Evolutionary conservation across 2,329 filamentous ascomycete species (phyloP).

Genomic region (Diaporthe aspalathi): DNA sequence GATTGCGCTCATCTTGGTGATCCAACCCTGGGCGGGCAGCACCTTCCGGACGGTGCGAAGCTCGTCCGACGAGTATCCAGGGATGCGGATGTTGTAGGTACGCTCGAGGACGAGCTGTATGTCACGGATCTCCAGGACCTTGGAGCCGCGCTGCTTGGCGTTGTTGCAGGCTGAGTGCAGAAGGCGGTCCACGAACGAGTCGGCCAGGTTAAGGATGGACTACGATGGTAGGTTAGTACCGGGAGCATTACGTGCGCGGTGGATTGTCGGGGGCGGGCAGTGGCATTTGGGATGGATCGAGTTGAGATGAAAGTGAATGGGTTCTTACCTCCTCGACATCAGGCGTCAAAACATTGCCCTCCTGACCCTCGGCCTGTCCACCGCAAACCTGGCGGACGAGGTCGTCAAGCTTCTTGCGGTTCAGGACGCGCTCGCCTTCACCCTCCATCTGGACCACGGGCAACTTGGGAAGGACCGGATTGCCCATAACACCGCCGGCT

Average conservation of each 20-base stretch:
- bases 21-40: slow-evolving; percentile 88
- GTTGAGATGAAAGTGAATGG: background rate
- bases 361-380: slow-evolving; percentile 76
- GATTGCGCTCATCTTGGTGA: slow-evolving; percentile 96
- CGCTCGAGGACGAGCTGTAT: slow-evolving; percentile 86
- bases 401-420: slow-evolving; percentile 97
- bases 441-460: slow-evolving; percentile 89
- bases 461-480: slow-evolving; percentile 85
- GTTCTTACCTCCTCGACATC: slow-evolving; percentile 91
- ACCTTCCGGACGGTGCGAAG: slow-evolving; percentile 94
- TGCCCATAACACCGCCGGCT: slow-evolving; percentile 84
- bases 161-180: slow-evolving; percentile 88
- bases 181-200: slow-evolving; percentile 94
- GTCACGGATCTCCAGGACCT: slow-evolving; percentile 89
- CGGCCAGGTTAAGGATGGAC: slow-evolving; percentile 89
- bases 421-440: slow-evolving; percentile 92
- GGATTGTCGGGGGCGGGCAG: slow-evolving; percentile 10
- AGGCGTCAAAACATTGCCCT: slow-evolving; percentile 82
- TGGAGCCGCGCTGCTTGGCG: slow-evolving; percentile 91
- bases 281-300: background rate
- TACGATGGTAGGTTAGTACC: slow-evolving; percentile 49
- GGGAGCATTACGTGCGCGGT: slow-evolving; percentile 6
- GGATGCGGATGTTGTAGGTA: slow-evolving; percentile 90
- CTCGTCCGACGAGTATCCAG: slow-evolving; percentile 94
- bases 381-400: slow-evolving; percentile 94